These are phyloP conservation scores for Lecanicillium sp. DNA, from an alignment of 2,329 filamentous ascomycete genomes.

Conservation along the genomic window DNA sequence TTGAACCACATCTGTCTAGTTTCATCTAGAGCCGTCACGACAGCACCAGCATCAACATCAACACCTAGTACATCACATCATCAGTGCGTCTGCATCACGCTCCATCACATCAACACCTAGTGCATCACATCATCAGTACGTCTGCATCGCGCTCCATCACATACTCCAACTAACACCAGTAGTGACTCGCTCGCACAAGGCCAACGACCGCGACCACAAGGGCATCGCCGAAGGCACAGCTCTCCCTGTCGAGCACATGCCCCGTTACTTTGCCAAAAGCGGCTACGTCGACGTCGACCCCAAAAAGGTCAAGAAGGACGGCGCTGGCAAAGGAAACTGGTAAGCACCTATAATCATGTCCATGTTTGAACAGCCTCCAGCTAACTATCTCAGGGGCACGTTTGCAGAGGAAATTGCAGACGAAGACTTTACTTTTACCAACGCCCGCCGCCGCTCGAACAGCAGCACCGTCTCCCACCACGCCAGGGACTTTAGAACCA, in stretches of 20 bases:
- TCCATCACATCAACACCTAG: background rate
- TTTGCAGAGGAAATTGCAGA: constrained; percentile 80
- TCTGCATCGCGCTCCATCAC: background rate
- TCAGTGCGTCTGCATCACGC: constrained; percentile 1
- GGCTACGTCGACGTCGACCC: constrained; percentile 78
- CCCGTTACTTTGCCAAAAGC: constrained; percentile 88
- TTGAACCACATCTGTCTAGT: background rate
- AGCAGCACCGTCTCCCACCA: constrained; percentile 68
- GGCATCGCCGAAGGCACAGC: constrained; percentile 70
- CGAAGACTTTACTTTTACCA: constrained; percentile 74
- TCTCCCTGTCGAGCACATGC: constrained; percentile 64
- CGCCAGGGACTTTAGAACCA: constrained; percentile 82
- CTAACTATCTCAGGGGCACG: constrained; percentile 58
- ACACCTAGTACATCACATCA: constrained; percentile 3
- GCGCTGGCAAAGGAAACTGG: constrained; percentile 90
- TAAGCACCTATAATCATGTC: constrained; percentile 39
- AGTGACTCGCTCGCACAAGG: constrained; percentile 99
- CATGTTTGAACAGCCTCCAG: background rate
- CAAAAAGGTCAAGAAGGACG: constrained; percentile 95
- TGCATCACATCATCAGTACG: constrained; percentile 8
- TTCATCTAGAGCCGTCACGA: background rate
- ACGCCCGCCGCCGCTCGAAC: constrained; percentile 88
- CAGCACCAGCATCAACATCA: background rate
- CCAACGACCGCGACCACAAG: constrained; percentile 86
- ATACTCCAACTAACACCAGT: constrained; percentile 7